Base-by-base conservation (phyloP, 164 flowering plant genomes). In the Magnolia sinica region DNA sequence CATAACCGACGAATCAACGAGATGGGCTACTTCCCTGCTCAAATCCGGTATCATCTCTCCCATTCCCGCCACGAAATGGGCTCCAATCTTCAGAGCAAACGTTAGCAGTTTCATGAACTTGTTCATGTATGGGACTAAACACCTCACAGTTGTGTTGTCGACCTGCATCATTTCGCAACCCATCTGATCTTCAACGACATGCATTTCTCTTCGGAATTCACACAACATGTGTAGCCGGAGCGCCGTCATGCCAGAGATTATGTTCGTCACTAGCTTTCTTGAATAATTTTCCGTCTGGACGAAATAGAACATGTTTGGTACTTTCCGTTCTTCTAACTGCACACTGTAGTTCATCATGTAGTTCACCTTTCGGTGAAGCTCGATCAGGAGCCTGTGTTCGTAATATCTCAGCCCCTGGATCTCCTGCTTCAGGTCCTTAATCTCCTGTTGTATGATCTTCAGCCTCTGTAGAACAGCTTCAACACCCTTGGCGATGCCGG, bases 21-120 rank as follows among this genome's bases (percentile, higher is more conserved):
- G 82, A 77, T 87, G 94, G 8, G 92, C 90, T 31, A 94, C 87
- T 84, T 86, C 98, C 67, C 86, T 77, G 83, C 97, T 87, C 84
- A 92, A 83, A 78, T 96, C 97, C 4, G 99, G 98, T 84, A 96
- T 96, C 95, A 96, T 82, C 72, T 88, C 86, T 71, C 97, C 98
- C 94, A 92, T 88, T 11, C 99, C 97, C 58, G 84, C 90, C 63
- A 91, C 98, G 24, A 94, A 79, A 78, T 96, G 98, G 6, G 91
- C 97, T 51, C 98, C 98, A 59, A 92, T 90, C 78, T 90, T 94
- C 13, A 96, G 86, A 37, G 97, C 93, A 83, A 91, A 91, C 16
- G 97, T 92, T 8, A 96, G 19, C 72, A 96, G 84, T 81, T 79
- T 96, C 98, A 94, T 94, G 88, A 96, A 96, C 76, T 90, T 88